These are phyloP conservation scores for Leishmania tropica DNA, from an alignment of 208 protist genomes.

Conservation along the genomic window DNA sequence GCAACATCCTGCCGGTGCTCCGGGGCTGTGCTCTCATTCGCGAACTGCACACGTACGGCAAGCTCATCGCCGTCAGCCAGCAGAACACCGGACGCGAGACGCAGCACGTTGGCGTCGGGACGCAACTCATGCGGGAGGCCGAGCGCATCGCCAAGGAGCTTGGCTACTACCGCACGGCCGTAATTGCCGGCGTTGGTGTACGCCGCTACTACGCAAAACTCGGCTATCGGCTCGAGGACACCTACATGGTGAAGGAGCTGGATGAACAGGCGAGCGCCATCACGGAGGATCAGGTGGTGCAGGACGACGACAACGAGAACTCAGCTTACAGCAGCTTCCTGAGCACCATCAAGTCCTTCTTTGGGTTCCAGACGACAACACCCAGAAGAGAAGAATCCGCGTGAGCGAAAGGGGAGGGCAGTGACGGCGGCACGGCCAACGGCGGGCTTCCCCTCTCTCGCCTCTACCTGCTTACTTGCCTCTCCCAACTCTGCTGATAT, in stretches of 20 bases:
- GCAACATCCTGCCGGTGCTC: slow-evolving; percentile 90
- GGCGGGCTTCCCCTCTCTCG: not conserved
- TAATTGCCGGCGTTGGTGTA: slow-evolving; percentile 98
- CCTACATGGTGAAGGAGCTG: slow-evolving; percentile 88
- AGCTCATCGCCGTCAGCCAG: slow-evolving; percentile 70
- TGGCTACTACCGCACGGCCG: slow-evolving; percentile 91
- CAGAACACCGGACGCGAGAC: slow-evolving; percentile 91
- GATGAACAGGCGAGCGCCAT: slow-evolving; percentile 45
- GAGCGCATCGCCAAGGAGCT: slow-evolving; percentile 95
- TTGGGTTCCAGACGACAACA: slow-evolving; percentile 35
- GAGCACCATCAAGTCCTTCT: slow-evolving; percentile 60
- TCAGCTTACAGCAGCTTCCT: slow-evolving; percentile 38
- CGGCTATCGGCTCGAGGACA: slow-evolving; percentile 93
- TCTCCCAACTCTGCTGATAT: not conserved
- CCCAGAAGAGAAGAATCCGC: not conserved
- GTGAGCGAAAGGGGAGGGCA: not conserved
- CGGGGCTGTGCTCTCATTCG: slow-evolving; percentile 95
- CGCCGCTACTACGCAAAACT: slow-evolving; percentile 98
- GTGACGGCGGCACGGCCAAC: not conserved
- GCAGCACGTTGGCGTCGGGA: slow-evolving; percentile 98
- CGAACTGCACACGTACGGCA: slow-evolving; percentile 98
- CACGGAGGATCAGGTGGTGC: slow-evolving; percentile 72
- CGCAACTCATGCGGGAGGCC: slow-evolving; percentile 98
- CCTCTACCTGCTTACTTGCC: not conserved
- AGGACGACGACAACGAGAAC: slow-evolving; percentile 87